Evolutionary conservation across 495 filamentous ascomycete genomes (phyloP).

Genomic region (Saxophila tyrrhenica): DNA sequence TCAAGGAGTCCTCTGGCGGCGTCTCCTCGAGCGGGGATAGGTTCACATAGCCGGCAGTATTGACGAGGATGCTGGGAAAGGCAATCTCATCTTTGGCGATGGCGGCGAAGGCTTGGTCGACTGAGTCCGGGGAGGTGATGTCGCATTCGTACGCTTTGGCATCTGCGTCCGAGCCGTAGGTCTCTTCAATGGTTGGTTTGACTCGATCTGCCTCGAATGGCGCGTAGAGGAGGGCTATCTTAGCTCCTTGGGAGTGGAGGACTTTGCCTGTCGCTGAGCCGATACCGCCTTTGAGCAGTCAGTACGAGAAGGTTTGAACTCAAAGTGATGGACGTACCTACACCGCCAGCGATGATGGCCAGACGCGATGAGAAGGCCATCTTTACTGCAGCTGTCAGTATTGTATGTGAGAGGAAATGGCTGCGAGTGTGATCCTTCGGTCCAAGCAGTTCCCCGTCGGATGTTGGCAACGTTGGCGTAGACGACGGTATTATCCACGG

Average conservation of each 20-base stretch:
- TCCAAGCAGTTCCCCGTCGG: too few relatives aligned
- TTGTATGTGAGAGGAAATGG: too few relatives aligned
- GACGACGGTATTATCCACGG: too few relatives aligned
- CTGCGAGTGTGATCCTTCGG: too few relatives aligned
- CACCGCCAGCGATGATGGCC: constrained; percentile 15
- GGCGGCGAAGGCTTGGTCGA: constrained; percentile 8
- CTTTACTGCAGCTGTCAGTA: too few relatives aligned
- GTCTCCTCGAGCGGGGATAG: constrained; percentile 9
- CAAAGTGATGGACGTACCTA: constrained; percentile 6
- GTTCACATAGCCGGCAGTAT: constrained; percentile 16
- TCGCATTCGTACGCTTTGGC: constrained; percentile 14
- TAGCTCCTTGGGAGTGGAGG: constrained; percentile 10
- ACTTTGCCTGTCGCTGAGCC: constrained; percentile 11
- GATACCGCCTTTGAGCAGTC: constrained; percentile 8
- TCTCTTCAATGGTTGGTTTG: neutral
- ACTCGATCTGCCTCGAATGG: constrained; percentile 10
- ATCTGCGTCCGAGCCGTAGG: constrained; percentile 2
- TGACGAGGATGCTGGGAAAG: constrained; percentile 15
- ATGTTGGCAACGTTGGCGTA: too few relatives aligned
- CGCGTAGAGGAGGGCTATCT: constrained; percentile 16
- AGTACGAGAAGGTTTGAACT: neutral
- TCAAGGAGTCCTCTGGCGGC: constrained; percentile 8
- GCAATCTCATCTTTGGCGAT: constrained; percentile 7
- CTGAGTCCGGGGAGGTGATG: constrained; percentile 12
- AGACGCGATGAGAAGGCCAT: constrained; percentile 14